These are phyloP conservation scores for Fusarium heterosporum DNA, from an alignment of 2,329 filamentous ascomycete genomes.

Conservation along the genomic window DNA sequence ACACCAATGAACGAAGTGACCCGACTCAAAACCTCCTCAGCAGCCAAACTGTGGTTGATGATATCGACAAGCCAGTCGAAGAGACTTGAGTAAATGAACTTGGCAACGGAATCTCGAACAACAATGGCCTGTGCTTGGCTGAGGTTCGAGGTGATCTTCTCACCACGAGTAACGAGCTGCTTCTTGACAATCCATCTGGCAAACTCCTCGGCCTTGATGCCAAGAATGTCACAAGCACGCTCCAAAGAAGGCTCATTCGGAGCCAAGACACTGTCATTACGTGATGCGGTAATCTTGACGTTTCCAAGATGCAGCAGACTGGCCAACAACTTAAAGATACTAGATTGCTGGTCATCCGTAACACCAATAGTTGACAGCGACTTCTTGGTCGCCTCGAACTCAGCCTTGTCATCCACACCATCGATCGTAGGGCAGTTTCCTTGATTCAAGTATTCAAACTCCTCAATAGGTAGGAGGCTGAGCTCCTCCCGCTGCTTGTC, in stretches of 20 bases:
- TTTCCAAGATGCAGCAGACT: constrained; percentile 95
- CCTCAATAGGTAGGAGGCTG: constrained; percentile 82
- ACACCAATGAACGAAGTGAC: constrained; percentile 96
- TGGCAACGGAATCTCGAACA: constrained; percentile 96
- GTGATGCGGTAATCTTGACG: constrained; percentile 91
- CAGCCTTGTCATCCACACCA: constrained; percentile 93
- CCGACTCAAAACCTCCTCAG: constrained; percentile 84
- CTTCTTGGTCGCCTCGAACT: constrained; percentile 88
- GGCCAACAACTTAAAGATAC: constrained; percentile 91
- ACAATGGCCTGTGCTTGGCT: constrained; percentile 94
- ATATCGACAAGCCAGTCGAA: constrained; percentile 99
- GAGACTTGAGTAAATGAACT: constrained; percentile 97
- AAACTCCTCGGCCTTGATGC: constrained; percentile 87
- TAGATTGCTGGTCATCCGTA: constrained; percentile 75
- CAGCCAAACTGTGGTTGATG: constrained; percentile 91
- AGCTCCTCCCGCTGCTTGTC: constrained; percentile 85
- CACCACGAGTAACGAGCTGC: constrained; percentile 93
- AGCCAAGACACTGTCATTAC: constrained; percentile 86
- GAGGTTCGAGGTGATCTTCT: constrained; percentile 97
- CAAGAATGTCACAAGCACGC: constrained; percentile 84
- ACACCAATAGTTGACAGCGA: constrained; percentile 93
- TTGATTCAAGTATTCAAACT: constrained; percentile 97
- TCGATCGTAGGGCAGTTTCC: constrained; percentile 91
- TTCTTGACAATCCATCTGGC: constrained; percentile 99
- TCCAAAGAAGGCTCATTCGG: constrained; percentile 84